Conservation (phyloP, 2,329 filamentous ascomycete genomes). For the Tolypocladium capitatum region DNA sequence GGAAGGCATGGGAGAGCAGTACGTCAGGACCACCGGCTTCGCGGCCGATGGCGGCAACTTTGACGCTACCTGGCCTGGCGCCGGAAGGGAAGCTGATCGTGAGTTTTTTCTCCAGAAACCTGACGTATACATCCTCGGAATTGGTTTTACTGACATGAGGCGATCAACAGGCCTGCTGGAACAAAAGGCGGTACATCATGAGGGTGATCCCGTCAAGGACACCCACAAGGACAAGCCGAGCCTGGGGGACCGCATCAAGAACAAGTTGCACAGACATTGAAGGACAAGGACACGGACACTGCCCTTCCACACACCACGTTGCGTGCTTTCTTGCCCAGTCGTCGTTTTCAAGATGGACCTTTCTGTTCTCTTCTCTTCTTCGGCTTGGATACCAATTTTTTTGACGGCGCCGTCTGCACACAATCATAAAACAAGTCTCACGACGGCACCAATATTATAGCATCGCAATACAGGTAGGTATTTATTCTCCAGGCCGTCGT, state of each 20-base stretch:
- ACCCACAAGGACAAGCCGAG: conserved; percentile 31
- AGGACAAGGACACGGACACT: no score
- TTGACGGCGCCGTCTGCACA: background rate
- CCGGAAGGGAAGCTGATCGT: conserved; percentile 55
- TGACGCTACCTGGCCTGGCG: conserved; percentile 49
- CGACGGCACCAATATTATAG: background rate
- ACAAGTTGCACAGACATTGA: conserved; percentile 46
- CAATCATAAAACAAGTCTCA: background rate
- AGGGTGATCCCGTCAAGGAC: background rate
- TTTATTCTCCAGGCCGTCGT: background rate
- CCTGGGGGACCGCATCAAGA: conserved; percentile 53
- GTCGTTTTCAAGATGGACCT: background rate
- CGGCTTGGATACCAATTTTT: background rate
- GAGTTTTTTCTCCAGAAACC: conserved; percentile 14
- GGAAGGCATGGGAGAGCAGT: conserved; percentile 41
- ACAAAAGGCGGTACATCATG: conserved; percentile 13
- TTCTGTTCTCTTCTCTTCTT: background rate
- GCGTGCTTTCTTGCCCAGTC: background rate
- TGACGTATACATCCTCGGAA: background rate
- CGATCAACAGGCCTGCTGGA: conserved; percentile 17
- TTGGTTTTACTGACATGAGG: background rate
- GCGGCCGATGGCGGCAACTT: conserved; percentile 55
- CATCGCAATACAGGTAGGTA: background rate
- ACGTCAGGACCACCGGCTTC: conserved; percentile 44
- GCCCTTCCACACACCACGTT: background rate